These are phyloP conservation scores for Phylloporus scabripes DNA, from an alignment of 768 basidiomycete species.

Conservation along the genomic window DNA sequence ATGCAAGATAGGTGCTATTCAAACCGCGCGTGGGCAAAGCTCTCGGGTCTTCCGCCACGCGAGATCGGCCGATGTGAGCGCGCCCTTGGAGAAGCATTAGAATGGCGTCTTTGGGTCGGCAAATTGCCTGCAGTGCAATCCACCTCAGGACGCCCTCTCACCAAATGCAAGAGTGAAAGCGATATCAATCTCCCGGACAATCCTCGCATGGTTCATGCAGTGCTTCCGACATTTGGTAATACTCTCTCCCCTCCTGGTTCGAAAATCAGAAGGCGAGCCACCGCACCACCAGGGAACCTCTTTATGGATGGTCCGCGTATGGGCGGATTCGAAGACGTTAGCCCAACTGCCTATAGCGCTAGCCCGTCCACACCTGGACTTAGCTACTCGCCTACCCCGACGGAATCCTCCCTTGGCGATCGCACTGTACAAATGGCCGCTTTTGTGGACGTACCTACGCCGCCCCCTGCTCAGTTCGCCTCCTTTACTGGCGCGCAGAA, in stretches of 20 bases:
- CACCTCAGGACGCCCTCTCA: constrained; percentile 34
- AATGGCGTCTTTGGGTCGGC: constrained; percentile 93
- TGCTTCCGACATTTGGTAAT: background rate
- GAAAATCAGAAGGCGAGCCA: constrained; percentile 34
- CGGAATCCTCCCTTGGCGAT: constrained; percentile 52
- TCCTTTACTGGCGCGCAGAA: constrained; percentile 32
- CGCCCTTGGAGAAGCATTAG: constrained; percentile 77
- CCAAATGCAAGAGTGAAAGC: constrained; percentile 49
- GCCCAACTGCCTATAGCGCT: constrained; percentile 24
- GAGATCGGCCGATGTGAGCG: constrained; percentile 90
- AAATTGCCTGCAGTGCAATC: constrained; percentile 45
- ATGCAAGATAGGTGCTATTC: constrained; percentile 92
- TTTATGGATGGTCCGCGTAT: constrained; percentile 11
- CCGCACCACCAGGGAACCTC: constrained; percentile 36
- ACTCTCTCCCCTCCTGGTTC: constrained; percentile 12
- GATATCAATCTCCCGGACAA: constrained; percentile 21
- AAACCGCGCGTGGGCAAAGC: constrained; percentile 90
- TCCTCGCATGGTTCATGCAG: background rate
- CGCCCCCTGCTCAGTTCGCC: constrained; percentile 35
- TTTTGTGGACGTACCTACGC: constrained; percentile 42
- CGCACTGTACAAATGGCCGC: constrained; percentile 52
- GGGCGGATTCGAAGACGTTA: constrained; percentile 6
- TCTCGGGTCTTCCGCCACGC: constrained; percentile 78
- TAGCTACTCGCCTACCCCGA: constrained; percentile 55
- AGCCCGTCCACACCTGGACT: constrained; percentile 55